Conservation (phyloP, 2,329 filamentous ascomycete genomes). For the Alternaria triticimaculans region DNA sequence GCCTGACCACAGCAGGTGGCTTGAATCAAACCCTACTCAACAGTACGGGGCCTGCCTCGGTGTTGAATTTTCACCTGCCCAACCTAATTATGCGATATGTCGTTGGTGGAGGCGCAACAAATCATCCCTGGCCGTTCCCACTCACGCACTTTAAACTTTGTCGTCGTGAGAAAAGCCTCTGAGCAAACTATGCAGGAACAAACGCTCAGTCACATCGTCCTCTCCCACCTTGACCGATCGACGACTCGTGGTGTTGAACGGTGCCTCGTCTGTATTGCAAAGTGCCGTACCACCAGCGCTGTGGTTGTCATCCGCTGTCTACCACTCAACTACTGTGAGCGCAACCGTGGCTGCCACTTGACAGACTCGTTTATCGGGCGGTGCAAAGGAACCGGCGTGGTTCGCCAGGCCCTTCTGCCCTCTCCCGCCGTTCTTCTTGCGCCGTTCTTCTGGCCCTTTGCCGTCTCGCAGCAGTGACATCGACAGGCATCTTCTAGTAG, state of each 20-base stretch:
- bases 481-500: conserved; percentile 18
- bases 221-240: conserved; percentile 7
- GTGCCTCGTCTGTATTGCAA: conserved; percentile 2
- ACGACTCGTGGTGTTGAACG: conserved; percentile 13
- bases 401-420: conserved; percentile 23
- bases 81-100: conserved; percentile 21
- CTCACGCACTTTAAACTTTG: conserved; percentile 13
- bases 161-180: conserved; percentile 16
- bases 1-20: conserved; percentile 7
- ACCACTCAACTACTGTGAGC: conserved; percentile 26
- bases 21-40: conserved; percentile 16
- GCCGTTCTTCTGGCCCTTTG: conserved; percentile 26
- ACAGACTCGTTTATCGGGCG: conserved; percentile 30
- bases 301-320: conserved; percentile 21
- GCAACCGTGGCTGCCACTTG: conserved; percentile 31
- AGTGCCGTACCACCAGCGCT: conserved; percentile 25
- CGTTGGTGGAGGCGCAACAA: conserved; percentile 31
- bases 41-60: conserved; percentile 5
- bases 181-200: conserved; percentile 38
- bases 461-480: conserved; percentile 30
- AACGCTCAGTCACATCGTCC: conserved; percentile 15
- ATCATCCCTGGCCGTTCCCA: conserved; percentile 11
- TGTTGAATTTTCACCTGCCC: conserved; percentile 26
- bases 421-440: conserved; percentile 19
- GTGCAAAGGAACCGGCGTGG: conserved; percentile 21